Base-by-base conservation (phyloP, 2,329 filamentous ascomycete species). In the Diplocarpon rosae region DNA sequence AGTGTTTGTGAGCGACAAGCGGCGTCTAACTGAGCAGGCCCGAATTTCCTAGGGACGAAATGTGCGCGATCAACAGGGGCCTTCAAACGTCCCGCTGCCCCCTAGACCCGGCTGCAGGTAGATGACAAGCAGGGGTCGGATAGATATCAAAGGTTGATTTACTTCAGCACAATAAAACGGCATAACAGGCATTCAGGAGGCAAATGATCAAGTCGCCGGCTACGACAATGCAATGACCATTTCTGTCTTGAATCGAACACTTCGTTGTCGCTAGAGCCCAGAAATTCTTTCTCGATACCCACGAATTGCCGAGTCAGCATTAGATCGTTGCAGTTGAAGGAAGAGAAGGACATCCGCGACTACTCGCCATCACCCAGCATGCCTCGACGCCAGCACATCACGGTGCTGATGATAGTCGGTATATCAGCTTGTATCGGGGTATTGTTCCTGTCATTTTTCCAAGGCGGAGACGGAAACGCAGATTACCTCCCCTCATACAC, bases 391-490 rank as follows among this genome's bases (percentile, higher is more conserved):
- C 53, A 76, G 54, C 60, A 79, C 47, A 66, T 74, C 27, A 58
- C 75, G 52, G 65, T 73, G 39, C 57, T 81, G 50, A 59, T 78
- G 39, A 57, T 80, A 52, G 69, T 70, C 52, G 67, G 78, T 53
- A 66, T 72, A 47, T 63, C 73, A 49, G 70, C 81, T 43, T 70
- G 75, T 56, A 53, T 84, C 46, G 72, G 75, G 33, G 73, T 81
- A 52, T 67, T 75, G 51, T 73, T 79, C 53, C 73, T 78, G 43
- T 69, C 73, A 51, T 62, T 61, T 47, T 60, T 60, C 35, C 48
- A 54, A 7, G 48, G 42, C 15, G 39, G 49, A 27, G 31, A 43
- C 14, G 49, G 46, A 37, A 41, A 52, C 46, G 43, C 53, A 8
- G 50, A 55, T 24, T 52, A 50, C 32, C 8, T 45, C 5, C 43